Conservation (phyloP, 768 basidiomycete species). For the Leccinellum luteum region DNA sequence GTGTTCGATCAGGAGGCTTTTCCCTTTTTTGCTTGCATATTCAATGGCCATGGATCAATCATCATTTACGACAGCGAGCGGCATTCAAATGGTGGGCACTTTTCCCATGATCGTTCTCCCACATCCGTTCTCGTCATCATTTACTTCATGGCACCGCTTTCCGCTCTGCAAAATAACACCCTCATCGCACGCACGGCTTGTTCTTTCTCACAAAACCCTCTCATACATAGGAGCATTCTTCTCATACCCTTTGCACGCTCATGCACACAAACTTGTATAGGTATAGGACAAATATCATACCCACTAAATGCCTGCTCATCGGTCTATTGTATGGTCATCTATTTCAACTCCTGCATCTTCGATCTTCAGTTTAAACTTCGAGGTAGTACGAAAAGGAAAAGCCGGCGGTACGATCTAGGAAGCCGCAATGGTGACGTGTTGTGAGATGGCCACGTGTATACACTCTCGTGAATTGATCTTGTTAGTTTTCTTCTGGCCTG, state of each 20-base stretch:
- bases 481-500: not conserved
- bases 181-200: not conserved
- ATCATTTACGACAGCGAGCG: not conserved
- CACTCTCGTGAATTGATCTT: not conserved
- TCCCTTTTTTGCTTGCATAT: not conserved
- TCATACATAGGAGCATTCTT: not conserved
- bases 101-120: not conserved
- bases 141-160: not conserved
- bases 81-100: not conserved
- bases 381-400: not conserved
- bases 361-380: not conserved
- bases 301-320: not conserved
- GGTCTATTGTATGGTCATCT: not conserved
- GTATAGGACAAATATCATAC: constrained; percentile 5
- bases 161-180: not conserved
- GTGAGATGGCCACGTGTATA: not conserved
- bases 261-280: not conserved
- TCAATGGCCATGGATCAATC: not conserved
- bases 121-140: not conserved
- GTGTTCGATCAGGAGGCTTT: not conserved
- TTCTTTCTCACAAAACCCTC: not conserved
- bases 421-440: not conserved
- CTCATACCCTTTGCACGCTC: not conserved
- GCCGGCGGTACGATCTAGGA: not conserved
- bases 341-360: not conserved